phyloP scores from a whole-genome alignment of 768 basidiomycete species.

The Leccinum incarnatum region DNA sequence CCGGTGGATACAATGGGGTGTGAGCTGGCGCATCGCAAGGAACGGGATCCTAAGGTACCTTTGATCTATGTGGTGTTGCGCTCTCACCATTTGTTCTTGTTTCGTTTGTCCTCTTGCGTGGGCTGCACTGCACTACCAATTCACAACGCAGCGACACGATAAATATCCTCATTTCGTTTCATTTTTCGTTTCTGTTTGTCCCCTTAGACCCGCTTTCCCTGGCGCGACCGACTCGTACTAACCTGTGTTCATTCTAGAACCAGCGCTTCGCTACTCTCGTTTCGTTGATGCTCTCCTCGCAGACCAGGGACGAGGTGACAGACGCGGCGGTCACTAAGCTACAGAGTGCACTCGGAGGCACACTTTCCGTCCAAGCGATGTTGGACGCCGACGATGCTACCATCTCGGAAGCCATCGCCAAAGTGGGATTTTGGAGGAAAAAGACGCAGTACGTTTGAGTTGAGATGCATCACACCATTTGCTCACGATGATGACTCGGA shows the following conservation, averaged over 20 bases:
- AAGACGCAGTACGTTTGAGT: constrained; percentile 64
- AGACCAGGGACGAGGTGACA: constrained; percentile 92
- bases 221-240: not conserved
- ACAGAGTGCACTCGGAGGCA: constrained; percentile 70
- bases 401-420: constrained; percentile 76
- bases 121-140: not conserved
- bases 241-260: constrained; percentile 45
- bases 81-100: no score
- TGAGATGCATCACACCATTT: not conserved
- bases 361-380: constrained; percentile 71
- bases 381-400: constrained; percentile 56
- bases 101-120: not conserved
- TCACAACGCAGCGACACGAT: not conserved
- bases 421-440: constrained; percentile 91
- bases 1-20: constrained; percentile 96
- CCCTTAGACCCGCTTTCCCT: not conserved
- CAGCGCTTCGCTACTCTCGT: constrained; percentile 82
- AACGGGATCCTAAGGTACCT: constrained; percentile 63
- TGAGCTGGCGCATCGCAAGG: constrained; percentile 61
- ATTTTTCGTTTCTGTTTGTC: not conserved
- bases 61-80: not conserved
- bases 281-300: constrained; percentile 92
- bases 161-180: not conserved
- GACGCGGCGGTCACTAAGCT: constrained; percentile 76
- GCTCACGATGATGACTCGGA: not conserved